Evolutionary conservation across 2,329 filamentous ascomycete genomes (phyloP), one percentile per base, ranked within the genome.

Genomic region (Lasiodiplodia citricola): DNA sequence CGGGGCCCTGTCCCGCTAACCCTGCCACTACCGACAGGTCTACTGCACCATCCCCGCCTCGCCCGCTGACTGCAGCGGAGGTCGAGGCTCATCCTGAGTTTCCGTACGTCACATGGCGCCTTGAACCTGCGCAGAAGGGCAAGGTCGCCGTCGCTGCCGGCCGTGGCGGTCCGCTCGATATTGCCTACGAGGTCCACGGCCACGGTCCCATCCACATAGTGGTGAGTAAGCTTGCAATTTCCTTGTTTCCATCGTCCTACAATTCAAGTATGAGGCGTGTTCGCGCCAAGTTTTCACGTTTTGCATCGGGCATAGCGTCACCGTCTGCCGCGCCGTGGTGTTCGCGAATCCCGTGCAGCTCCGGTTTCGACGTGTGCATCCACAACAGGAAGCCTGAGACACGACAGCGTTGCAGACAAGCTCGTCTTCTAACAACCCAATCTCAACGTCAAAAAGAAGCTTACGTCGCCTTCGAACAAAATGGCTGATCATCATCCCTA

Each of bases 161-260:
- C 47, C 87, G 92, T 73, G 91, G 93, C 71, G 93, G 92, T 2
- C 93, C 92, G 23, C 83, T 96, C 72, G 86, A 91, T 56, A 88
- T 97, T 65, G 85, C 88, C 66, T 96, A 92, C 85, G 92, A 96
- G 79, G 83, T 96, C 58, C 93, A 97, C 81, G 92, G 93, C 68
- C 82, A 86, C 70, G 93, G 92, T 3, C 87, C 90, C 58, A 84
- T 87, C 72, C 91, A 92, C 82, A 81, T 96, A 71, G 84, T 93
- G 74, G 92, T 96, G 84, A 72, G 91, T 87, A 23, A 21, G 18
- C 21, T 58, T 21, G 21, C 57, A 63, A 64, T 64, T 64, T 64
- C 44, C 60, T 66, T 47, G 63, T 57, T 31, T 67, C 52, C 37
- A 21, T 52, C 31, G 31, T 64, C 60, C 60, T 64, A 64, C 60